Conservation (phyloP, 805 yeast genomes). For the Maudiozyma bulderi region DNA sequence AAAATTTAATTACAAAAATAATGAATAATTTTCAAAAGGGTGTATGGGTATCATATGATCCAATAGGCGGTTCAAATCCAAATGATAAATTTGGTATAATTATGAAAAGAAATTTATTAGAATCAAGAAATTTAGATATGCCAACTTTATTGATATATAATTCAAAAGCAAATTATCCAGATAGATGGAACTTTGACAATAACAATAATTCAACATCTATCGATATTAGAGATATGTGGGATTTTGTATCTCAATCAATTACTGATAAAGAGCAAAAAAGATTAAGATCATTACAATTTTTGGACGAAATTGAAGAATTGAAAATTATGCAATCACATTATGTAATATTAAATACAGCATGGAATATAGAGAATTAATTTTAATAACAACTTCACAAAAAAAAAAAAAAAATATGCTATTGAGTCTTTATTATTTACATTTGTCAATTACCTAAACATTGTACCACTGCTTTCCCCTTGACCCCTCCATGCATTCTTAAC, state of each 20-base stretch:
- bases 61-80: slow-evolving; percentile 42
- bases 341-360: slow-evolving; percentile 31
- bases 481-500: slow-evolving; percentile 59
- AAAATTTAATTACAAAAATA: slow-evolving; percentile 31
- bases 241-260: slow-evolving; percentile 27
- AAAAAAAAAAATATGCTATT: too few relatives aligned
- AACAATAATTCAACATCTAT: background rate
- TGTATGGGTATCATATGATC: slow-evolving; percentile 42
- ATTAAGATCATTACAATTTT: slow-evolving; percentile 39
- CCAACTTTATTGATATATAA: slow-evolving; percentile 32
- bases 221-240: slow-evolving; percentile 28
- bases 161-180: slow-evolving; percentile 28
- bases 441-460: slow-evolving; percentile 41
- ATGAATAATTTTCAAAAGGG: slow-evolving; percentile 16
- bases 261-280: slow-evolving; percentile 31
- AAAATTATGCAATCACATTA: slow-evolving; percentile 44
- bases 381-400: background rate
- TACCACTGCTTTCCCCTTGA: slow-evolving; percentile 64
- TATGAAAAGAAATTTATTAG: slow-evolving; percentile 42
- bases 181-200: slow-evolving; percentile 11
- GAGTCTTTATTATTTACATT: too few relatives aligned
- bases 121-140: slow-evolving; percentile 39
- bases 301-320: slow-evolving; percentile 54
- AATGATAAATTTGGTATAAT: slow-evolving; percentile 39
- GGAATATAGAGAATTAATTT: slow-evolving; percentile 5